Conservation (phyloP, 2,329 filamentous ascomycete species). For the Penicillium sp. region DNA sequence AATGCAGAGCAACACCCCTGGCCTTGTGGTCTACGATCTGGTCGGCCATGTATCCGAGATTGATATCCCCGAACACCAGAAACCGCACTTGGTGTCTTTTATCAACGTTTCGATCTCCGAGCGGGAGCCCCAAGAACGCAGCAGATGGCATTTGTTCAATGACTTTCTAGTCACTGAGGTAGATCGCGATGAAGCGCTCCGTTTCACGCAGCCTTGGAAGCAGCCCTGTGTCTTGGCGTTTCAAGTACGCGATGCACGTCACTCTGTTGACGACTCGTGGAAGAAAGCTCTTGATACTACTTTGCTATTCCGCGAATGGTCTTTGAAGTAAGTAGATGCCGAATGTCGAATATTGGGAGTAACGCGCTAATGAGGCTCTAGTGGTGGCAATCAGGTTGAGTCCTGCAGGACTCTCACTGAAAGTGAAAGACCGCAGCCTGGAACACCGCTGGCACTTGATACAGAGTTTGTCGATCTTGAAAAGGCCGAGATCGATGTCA, state of each 20-base stretch:
- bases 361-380: slow-evolving; percentile 9
- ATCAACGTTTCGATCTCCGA: slow-evolving; percentile 63
- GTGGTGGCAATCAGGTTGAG: slow-evolving; percentile 36
- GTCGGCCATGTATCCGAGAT: slow-evolving; percentile 88
- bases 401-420: slow-evolving; percentile 35
- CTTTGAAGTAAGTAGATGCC: slow-evolving; percentile 35
- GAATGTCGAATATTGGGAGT: slow-evolving; percentile 11
- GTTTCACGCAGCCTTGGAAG: slow-evolving; percentile 90
- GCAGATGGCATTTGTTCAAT: slow-evolving; percentile 93
- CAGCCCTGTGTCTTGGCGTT: slow-evolving; percentile 80
- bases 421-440: slow-evolving; percentile 62
- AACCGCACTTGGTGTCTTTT: slow-evolving; percentile 84
- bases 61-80: slow-evolving; percentile 75
- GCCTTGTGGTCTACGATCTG: slow-evolving; percentile 83
- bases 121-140: slow-evolving; percentile 49
- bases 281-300: slow-evolving; percentile 76
- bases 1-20: slow-evolving; percentile 69
- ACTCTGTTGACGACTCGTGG: slow-evolving; percentile 80
- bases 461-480: slow-evolving; percentile 94
- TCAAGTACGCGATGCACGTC: slow-evolving; percentile 73
- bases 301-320: slow-evolving; percentile 70
- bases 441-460: slow-evolving; percentile 80
- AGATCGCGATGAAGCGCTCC: slow-evolving; percentile 73
- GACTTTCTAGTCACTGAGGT: slow-evolving; percentile 87
- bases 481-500: slow-evolving; percentile 91